These are phyloP conservation scores for Picea sitchensis DNA, from an alignment of 75 land plant genomes.

Conservation along the genomic window DNA sequence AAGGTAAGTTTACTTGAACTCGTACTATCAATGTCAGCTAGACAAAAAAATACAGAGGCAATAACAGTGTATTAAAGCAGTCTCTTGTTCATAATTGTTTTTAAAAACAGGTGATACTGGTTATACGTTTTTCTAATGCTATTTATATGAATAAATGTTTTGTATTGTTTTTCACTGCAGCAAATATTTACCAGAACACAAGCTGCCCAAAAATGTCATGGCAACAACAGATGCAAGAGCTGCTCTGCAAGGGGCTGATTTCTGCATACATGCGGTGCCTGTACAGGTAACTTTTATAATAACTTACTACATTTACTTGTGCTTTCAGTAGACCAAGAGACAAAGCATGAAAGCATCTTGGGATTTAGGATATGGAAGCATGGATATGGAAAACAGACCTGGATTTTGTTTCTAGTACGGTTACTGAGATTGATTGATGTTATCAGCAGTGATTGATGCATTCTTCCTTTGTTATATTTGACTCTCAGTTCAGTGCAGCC, in stretches of 20 bases:
- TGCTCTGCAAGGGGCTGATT: slow-evolving; percentile 77
- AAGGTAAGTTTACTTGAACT: not conserved
- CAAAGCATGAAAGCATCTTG: not conserved
- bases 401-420: too few species aligned
- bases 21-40: not conserved
- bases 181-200: slow-evolving; percentile 79
- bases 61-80: not conserved
- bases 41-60: not conserved
- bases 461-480: not conserved
- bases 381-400: too few species aligned
- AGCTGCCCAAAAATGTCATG: slow-evolving; percentile 65
- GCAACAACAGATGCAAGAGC: slow-evolving; percentile 75
- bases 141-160: not conserved
- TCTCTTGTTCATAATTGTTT: not conserved
- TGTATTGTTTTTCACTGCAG: slow-evolving; percentile 26
- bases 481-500: slow-evolving; percentile 75
- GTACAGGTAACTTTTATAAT: slow-evolving; percentile 56
- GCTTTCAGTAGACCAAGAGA: not conserved
- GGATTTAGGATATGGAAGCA: not conserved
- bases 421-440: not conserved
- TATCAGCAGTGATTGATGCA: slow-evolving; percentile 5
- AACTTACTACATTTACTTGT: not conserved
- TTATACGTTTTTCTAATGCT: not conserved
- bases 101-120: not conserved
- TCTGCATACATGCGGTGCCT: slow-evolving; percentile 89